Base-by-base conservation (phyloP, 306 rosid genomes). In the Vicia faba region DNA sequence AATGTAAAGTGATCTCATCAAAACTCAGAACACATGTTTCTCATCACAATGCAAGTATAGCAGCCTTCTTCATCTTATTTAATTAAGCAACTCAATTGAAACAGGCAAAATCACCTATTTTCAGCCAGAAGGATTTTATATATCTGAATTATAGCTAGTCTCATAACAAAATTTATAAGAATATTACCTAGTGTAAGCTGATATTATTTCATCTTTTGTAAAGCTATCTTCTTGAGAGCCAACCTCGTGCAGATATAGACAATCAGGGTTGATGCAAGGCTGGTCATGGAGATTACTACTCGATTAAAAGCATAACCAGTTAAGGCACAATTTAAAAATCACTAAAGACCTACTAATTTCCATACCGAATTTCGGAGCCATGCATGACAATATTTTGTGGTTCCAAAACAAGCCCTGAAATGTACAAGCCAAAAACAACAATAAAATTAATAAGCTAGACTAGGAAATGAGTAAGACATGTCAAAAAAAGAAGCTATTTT, bases 241-340 rank as follows among this genome's bases (percentile, higher is more conserved):
- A 81, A 95, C 74, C 85, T 95, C 99, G 11, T 95, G 99, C 84
- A 95, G 84, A 81, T 95, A 95, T 75, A 95, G 72, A 81, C 99
- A 95, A 85, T 95, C 99, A 4, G 96, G 92, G 78, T 95, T 95
- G 84, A 82, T 85, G 92, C 97, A 95, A 70, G 97, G 97, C 99
- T 95, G 96, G 49, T 68, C 74, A 77, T 5, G 63, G 35, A 70
- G 43, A 78, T 46, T 33, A 31, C 48, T 44, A 57, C 40, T 70
- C 64, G 70, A 63, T 56, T 63, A 55, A 60, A 39, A 55, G 35
- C 43, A 15, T 23, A 45, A 61, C 39, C 23, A 64, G 69, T 45
- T 19, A 71, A 79, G 69, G 39, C 35, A 28, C 25, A 75, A 40
- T 14, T 8, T 11, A 50, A 51, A 70, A 68, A 50, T 61, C 18